These are phyloP conservation scores for Amniculicola lignicola DNA, from an alignment of 495 filamentous ascomycete species.

Conservation along the genomic window DNA sequence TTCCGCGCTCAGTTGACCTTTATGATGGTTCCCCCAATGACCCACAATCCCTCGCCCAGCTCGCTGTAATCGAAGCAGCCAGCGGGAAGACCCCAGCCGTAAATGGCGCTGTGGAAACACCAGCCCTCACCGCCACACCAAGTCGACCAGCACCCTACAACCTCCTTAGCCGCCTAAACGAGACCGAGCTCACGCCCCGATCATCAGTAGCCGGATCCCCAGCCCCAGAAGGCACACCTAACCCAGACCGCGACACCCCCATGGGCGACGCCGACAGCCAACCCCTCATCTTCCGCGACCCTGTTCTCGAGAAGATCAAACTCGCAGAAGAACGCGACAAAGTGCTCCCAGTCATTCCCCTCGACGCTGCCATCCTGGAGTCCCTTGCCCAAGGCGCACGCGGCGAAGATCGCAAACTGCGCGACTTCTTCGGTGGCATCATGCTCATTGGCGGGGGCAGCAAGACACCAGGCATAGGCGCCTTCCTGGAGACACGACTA, in stretches of 20 bases:
- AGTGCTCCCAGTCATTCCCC: constrained; percentile 73
- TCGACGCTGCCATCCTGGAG: constrained; percentile 86
- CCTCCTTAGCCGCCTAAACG: constrained; percentile 54
- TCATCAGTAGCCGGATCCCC: constrained; percentile 86
- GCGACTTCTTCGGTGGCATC: constrained; percentile 88
- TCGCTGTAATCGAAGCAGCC: constrained; percentile 54
- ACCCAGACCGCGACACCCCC: constrained; percentile 58
- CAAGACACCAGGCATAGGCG: constrained; percentile 70
- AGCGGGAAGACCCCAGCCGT: constrained; percentile 52
- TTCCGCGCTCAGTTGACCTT: constrained; percentile 82
- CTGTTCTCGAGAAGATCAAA: constrained; percentile 39
- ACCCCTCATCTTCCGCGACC: constrained; percentile 28
- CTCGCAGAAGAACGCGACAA: constrained; percentile 69
- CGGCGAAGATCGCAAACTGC: constrained; percentile 85
- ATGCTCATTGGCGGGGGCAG: constrained; percentile 93
- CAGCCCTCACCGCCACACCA: constrained; percentile 51
- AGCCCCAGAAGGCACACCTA: constrained; percentile 61
- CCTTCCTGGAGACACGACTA: constrained; percentile 77
- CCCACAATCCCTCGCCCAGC: constrained; percentile 79
- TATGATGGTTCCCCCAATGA: constrained; percentile 91
- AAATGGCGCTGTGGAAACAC: constrained; percentile 52
- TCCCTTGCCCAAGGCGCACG: constrained; percentile 82
- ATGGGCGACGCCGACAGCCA: constrained; percentile 45
- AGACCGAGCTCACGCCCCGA: constrained; percentile 65
- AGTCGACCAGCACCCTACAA: constrained; percentile 42